Evolutionary conservation across 2,329 filamentous ascomycete species (phyloP).

Genomic region (Paecilomyces fulvus): DNA sequence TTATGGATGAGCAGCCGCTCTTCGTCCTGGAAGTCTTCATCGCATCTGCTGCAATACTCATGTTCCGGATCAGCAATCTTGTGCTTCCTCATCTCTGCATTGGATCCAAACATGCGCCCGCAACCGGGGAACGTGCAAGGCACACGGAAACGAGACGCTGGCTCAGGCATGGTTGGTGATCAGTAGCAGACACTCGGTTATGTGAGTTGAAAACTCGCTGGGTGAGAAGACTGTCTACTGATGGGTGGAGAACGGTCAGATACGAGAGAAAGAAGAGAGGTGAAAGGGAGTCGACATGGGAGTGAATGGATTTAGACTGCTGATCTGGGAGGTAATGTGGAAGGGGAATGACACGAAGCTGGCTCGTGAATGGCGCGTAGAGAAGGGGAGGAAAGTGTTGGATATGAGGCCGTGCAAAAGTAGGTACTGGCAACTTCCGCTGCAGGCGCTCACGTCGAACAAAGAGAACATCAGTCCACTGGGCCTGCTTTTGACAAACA

Average conservation of each 20-base stretch:
- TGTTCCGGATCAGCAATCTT: conserved; percentile 36
- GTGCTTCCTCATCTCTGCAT: conserved; percentile 42
- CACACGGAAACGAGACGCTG: conserved; percentile 16
- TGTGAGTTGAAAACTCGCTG: neutral
- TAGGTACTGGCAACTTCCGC: neutral
- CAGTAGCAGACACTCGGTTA: neutral
- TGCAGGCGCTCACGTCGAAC: neutral
- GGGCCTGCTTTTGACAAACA: neutral
- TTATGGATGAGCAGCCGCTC: conserved; percentile 43
- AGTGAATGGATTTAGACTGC: neutral
- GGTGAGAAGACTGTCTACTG: neutral
- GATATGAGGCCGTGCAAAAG: neutral
- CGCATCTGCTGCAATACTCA: conserved; percentile 34
- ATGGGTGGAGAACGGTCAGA: neutral
- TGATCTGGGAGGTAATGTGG: neutral
- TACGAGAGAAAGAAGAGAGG: neutral
- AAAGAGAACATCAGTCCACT: neutral
- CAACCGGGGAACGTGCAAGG: conserved; percentile 42
- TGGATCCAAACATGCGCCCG: conserved; percentile 35
- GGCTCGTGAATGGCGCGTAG: neutral
- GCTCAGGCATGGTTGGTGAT: conserved; percentile 7
- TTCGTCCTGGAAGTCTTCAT: conserved; percentile 39
- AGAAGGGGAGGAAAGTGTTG: neutral
- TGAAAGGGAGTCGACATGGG: neutral
- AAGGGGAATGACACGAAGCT: neutral